phyloP scores from a whole-genome alignment of 805 yeast genomes.

The Candida anglica region DNA sequence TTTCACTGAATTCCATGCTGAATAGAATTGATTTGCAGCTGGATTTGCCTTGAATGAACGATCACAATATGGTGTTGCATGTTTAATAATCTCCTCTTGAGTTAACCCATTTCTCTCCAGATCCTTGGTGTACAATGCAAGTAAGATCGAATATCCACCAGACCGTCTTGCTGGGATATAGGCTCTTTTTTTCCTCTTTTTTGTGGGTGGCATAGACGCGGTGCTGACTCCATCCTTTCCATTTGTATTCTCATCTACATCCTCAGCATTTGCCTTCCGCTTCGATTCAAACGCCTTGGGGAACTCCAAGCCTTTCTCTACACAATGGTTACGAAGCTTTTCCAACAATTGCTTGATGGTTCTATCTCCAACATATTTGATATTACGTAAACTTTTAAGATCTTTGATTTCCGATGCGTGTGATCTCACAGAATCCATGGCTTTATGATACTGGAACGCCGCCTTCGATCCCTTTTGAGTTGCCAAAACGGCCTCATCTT shows the following conservation, averaged over 20 bases:
- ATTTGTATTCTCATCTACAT: not conserved
- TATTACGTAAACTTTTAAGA: slow-evolving; percentile 54
- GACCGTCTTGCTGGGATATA: slow-evolving; percentile 74
- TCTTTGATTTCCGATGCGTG: slow-evolving; percentile 43
- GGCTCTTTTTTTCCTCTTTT: slow-evolving; percentile 18
- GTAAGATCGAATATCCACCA: slow-evolving; percentile 80
- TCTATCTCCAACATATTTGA: slow-evolving; percentile 72
- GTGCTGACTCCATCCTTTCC: slow-evolving; percentile 10
- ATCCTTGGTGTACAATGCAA: slow-evolving; percentile 54
- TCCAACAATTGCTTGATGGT: slow-evolving; percentile 50
- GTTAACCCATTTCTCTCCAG: slow-evolving; percentile 52
- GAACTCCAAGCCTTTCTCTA: slow-evolving; percentile 40
- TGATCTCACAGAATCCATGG: slow-evolving; percentile 47
- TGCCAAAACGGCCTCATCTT: slow-evolving; percentile 46
- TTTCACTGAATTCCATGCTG: slow-evolving; percentile 74
- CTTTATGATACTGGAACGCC: slow-evolving; percentile 51
- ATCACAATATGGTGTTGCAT: slow-evolving; percentile 55
- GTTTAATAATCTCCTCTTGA: slow-evolving; percentile 52
- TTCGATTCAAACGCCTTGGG: slow-evolving; percentile 36
- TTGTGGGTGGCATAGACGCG: slow-evolving; percentile 5
- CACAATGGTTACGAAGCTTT: slow-evolving; percentile 51
- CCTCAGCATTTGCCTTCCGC: slow-evolving; percentile 3
- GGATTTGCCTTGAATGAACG: slow-evolving; percentile 58
- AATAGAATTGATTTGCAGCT: slow-evolving; percentile 56
- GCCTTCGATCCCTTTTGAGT: slow-evolving; percentile 47